Evolutionary conservation across 2,329 filamentous ascomycete genomes (phyloP), one percentile per base, ranked within the genome.

Genomic region (Stenocarpella maydis): DNA sequence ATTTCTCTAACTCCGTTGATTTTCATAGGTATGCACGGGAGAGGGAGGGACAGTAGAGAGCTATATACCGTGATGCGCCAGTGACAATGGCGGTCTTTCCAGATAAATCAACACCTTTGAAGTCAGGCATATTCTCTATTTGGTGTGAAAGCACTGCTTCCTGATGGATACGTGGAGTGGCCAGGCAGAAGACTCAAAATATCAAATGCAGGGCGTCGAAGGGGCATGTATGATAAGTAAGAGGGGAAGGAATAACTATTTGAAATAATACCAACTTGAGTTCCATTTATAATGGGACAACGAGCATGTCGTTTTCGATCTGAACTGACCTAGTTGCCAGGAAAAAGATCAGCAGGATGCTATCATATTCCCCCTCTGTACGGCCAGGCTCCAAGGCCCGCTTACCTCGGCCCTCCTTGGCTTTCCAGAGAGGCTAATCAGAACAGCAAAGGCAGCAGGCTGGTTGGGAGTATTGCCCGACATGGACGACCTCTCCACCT

Each of bases 401-500:
- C 52, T 19, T 14, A n/a, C 12, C 31, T 39, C 6, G 34, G n/a
- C 14, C 52, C 31, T 21, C 12, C 31, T n/a, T 19, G 14, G 21
- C n/a, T n/a, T 5, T n/a, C n/a, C n/a, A n/a, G n/a, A 3, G 43
- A 10, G 19, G 9, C 43, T 3, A 12, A 1, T 47, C 19, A 1
- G 17, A 21, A 10, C 10, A n/a, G n/a, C n/a, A n/a, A n/a, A 34
- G 8, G 52, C 19, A 14, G 12, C 28, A 24, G 52, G 15, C 12
- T 15, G 52, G 37, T 55, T 37, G 52, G 52, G 39, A 55, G 31
- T 55, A 39, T 39, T 55, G 37, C 52, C 52, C 52, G 34, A 55
- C 24, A 39, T 37, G 52, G 52, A 55, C 31, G 31, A 37, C n/a
- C 3, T 2, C n/a, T 55, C 49, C 49, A 52, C 19, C 34, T 15